Conservation (phyloP, 2,329 filamentous ascomycete genomes). For the Colletotrichum sojae region DNA sequence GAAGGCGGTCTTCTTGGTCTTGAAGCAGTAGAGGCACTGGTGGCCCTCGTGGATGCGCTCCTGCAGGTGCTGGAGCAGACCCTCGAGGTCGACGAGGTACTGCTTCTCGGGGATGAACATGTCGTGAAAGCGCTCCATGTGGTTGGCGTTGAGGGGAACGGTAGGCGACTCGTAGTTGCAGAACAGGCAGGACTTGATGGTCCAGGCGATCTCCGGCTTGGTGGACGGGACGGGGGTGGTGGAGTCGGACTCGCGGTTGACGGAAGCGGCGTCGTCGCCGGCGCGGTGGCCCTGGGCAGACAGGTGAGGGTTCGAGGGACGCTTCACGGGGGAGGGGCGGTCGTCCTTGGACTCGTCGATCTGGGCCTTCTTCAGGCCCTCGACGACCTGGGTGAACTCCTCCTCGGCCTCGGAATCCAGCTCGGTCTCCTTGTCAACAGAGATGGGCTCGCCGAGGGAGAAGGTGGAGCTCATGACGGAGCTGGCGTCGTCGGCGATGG, state of each 20-base stretch:
- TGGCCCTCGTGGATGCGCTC: constrained; percentile 84
- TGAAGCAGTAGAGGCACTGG: constrained; percentile 91
- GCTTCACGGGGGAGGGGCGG: constrained; percentile 65
- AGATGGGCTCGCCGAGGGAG: constrained; percentile 85
- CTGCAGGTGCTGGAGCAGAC: constrained; percentile 83
- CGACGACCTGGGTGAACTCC: constrained; percentile 83
- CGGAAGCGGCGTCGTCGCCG: constrained; percentile 50
- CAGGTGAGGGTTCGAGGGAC: constrained; percentile 66
- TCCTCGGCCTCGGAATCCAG: constrained; percentile 79
- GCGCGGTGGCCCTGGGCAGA: constrained; percentile 59
- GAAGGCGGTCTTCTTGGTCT: constrained; percentile 81
- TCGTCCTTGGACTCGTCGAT: constrained; percentile 65
- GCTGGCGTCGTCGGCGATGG: constrained; percentile 73
- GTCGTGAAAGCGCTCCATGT: constrained; percentile 94
- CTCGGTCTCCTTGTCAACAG: constrained; percentile 58
- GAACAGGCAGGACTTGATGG: constrained; percentile 81
- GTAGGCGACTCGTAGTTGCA: constrained; percentile 89
- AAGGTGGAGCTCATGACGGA: constrained; percentile 94
- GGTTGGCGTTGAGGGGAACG: constrained; percentile 81
- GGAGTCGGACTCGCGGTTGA: constrained; percentile 60
- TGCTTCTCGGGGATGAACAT: constrained; percentile 95
- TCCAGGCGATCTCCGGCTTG: constrained; percentile 54
- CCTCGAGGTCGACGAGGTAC: constrained; percentile 86
- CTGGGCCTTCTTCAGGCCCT: constrained; percentile 82
- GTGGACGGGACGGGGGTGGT: constrained; percentile 54